These are phyloP conservation scores for Lactarius sp. DNA, from an alignment of 768 basidiomycete genomes.

Conservation along the genomic window DNA sequence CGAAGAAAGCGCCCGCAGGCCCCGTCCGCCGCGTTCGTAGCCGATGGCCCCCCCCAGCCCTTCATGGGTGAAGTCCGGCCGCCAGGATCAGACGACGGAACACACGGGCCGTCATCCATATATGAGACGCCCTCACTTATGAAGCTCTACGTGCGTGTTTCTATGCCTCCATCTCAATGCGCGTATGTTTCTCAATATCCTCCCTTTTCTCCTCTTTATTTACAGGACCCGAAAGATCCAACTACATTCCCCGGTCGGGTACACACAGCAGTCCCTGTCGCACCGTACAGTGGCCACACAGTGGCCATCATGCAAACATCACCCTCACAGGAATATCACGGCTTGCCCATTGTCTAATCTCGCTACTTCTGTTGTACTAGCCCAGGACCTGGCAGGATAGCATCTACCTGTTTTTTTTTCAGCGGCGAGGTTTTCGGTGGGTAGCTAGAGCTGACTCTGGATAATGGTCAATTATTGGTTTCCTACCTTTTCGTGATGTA, in stretches of 20 bases:
- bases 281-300: neutral
- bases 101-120: neutral
- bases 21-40: no score
- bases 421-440: no score
- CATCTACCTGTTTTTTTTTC: no score
- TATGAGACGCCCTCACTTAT: neutral
- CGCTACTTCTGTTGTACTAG: no score
- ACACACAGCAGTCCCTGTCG: no score
- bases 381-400: no score
- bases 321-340: neutral
- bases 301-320: neutral
- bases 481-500: no score
- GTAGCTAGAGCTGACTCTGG: no score
- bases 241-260: constrained; percentile 15
- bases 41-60: neutral
- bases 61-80: no score
- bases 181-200: neutral
- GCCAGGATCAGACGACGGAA: neutral
- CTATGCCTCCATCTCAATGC: no score
- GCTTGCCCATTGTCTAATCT: neutral
- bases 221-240: constrained; percentile 13
- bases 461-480: no score
- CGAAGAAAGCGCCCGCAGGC: no score
- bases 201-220: neutral
- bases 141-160: constrained; percentile 16